Percentiles rank a stretch among this genome's conserved stretches.
Conservation (phyloP, 371 early-diverging fungal species). For the Polyrhizophydium stewartii region DNA sequence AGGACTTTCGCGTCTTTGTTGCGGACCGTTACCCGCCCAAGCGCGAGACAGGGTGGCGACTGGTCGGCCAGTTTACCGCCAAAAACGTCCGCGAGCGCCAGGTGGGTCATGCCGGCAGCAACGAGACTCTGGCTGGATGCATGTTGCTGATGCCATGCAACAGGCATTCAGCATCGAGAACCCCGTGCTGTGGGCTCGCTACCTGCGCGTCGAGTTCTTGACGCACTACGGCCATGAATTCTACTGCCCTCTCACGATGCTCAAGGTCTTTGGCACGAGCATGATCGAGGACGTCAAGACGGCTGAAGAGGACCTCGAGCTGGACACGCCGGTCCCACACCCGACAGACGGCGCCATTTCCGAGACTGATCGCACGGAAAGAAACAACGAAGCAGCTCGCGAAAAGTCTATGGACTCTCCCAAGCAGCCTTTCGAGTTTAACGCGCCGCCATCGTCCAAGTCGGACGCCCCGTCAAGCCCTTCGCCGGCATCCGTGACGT, state of each 20-base stretch:
- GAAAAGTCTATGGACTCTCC: too few species aligned
- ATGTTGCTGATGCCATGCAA: too few species aligned
- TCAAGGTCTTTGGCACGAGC: slow-evolving; percentile 86
- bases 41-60: slow-evolving; percentile 63
- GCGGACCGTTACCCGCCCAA: slow-evolving; percentile 80
- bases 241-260: slow-evolving; percentile 87
- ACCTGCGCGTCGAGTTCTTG: slow-evolving; percentile 81
- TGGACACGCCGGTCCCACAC: not conserved
- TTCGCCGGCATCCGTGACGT: too few species aligned
- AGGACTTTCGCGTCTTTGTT: slow-evolving; percentile 75
- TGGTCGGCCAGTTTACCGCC: slow-evolving; percentile 78
- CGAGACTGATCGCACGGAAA: too few species aligned
- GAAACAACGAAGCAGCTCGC: too few species aligned
- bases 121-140: too few species aligned
- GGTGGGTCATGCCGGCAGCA: slow-evolving; percentile 43
- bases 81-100: slow-evolving; percentile 81
- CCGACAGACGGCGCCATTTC: too few species aligned
- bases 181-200: slow-evolving; percentile 76
- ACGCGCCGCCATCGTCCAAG: too few species aligned
- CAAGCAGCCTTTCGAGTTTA: too few species aligned
- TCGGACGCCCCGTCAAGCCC: too few species aligned
- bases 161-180: slow-evolving; percentile 73
- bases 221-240: slow-evolving; percentile 88
- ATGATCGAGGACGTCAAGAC: slow-evolving; percentile 67
- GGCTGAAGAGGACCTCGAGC: not conserved